Base-by-base conservation (phyloP, 768 basidiomycete genomes). In the Xerocomellus intermedius region DNA sequence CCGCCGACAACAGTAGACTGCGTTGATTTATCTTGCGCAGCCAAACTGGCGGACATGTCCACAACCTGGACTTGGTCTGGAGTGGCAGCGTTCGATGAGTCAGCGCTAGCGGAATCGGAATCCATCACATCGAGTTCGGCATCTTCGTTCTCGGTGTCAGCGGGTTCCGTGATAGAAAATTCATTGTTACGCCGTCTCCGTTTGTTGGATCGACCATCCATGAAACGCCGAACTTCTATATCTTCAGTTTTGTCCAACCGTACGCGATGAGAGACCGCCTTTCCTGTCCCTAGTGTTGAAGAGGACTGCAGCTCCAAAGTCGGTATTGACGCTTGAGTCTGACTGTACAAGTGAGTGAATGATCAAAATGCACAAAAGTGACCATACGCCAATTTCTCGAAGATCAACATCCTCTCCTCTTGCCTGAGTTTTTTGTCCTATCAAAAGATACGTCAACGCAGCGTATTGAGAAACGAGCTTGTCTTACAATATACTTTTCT, bases 391-490 rank as follows among this genome's bases (percentile, higher is more conserved):
- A 97, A 77, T 69, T 90, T 93, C 60, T 91, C 83, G 51, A 96
- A 85, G 14, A 97, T 78, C 19, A 78, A 69, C 5, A 83, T 65
- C 42, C 94, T 82, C 57, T 92, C 91, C 65, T 97, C 94, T 68
- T 94, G 91, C 73, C 89, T 92, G 45, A 96, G 74, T 72, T 95
- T 95, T 74, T 94, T 94, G 47, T 92, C 89, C 92, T 94, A 58
- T 45, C 53, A 9, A 44, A 36, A 41, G 13, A 41, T 16, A 37
- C 4, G 28, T 64, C 41, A 56, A 44, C 5, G 24, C 45, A 44
- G 24, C 24, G 7, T 14, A 30, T 32, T 16, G 22, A n/a, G 30
- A 39, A 53, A 32, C 14, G 12, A 33, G 19, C 2, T 5, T 21
- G 16, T 73, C 87, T 64, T 52, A 92, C 93, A 63, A 98, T 94